A percentile compares a stretch with the other conserved stretches of the same genome.
Evolutionary conservation across 192 early-diverging fungal species (phyloP).

Genomic region (Coemansia sp.): DNA sequence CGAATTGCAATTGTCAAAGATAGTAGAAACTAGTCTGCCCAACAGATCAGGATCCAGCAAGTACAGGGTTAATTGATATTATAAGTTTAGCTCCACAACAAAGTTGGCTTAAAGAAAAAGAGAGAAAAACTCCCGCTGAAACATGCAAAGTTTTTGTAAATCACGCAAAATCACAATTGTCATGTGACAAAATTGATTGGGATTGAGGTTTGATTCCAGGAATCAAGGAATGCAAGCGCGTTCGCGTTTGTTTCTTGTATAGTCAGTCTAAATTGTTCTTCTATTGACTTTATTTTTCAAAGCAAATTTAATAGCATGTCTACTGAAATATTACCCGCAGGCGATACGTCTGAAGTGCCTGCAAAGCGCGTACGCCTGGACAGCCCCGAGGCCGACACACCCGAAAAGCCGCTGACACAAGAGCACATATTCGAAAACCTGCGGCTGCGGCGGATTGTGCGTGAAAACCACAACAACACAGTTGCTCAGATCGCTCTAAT

Average conservation of each 20-base stretch:
- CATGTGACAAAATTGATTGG: conserved; percentile 4
- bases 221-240: conserved; percentile 2
- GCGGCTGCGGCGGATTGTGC: conserved; percentile 80
- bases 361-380: conserved; percentile 44
- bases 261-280: background rate
- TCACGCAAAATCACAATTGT: conserved; percentile 6
- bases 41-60: background rate
- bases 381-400: conserved; percentile 20
- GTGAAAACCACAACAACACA: conserved; percentile 82
- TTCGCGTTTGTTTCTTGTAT: background rate
- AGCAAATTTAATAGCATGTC: conserved; percentile 3
- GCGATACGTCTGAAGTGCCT: conserved; percentile 17
- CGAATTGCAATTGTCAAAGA: conserved; percentile 4
- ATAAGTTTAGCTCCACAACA: background rate
- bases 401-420: conserved; percentile 43
- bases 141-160: conserved; percentile 6
- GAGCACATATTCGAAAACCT: conserved; percentile 71
- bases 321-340: background rate
- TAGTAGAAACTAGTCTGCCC: no score
- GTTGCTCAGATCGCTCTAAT: conserved; percentile 76
- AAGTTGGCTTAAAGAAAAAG: background rate
- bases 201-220: background rate
- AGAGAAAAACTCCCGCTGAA: background rate
- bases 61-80: background rate
- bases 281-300: background rate